A percentile compares a stretch with the other conserved stretches of the same genome.
These are phyloP conservation scores for Ceriops decandra DNA, from an alignment of 345 rosid genomes.

Conservation along the genomic window DNA sequence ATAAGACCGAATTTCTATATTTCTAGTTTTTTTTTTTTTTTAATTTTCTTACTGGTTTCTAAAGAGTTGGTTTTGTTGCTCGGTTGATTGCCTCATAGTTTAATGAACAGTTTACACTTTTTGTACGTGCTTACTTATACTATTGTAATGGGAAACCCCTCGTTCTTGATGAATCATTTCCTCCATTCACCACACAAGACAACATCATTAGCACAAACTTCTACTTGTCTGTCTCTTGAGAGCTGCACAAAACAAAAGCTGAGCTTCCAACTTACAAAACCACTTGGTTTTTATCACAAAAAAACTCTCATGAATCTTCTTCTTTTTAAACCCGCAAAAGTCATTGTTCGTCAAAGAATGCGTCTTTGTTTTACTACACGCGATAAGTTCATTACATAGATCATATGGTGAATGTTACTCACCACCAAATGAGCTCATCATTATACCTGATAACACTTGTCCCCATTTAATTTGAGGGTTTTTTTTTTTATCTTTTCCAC, in stretches of 20 bases:
- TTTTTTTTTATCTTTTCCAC: constrained; percentile 1
- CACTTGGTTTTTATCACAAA: constrained; percentile 20
- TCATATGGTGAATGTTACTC: constrained; percentile 30
- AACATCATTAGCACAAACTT: constrained; percentile 72
- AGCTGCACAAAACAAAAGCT: constrained; percentile 17
- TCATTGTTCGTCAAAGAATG: constrained; percentile 13
- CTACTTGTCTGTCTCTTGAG: constrained; percentile 51
- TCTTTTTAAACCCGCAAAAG: constrained; percentile 11
- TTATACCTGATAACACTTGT: constrained; percentile 41
- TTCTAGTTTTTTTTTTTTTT: not conserved
- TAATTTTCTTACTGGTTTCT: not conserved
- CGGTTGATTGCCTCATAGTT: constrained; percentile 11
- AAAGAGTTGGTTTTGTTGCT: constrained; percentile 32
- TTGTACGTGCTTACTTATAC: constrained; percentile 6
- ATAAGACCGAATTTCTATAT: no score
- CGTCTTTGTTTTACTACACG: constrained; percentile 22
- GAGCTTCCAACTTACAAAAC: not conserved
- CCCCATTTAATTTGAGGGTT: constrained; percentile 27
- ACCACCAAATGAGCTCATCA: constrained; percentile 49
- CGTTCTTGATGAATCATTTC: constrained; percentile 80
- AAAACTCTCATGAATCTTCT: constrained; percentile 23
- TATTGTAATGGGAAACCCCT: constrained; percentile 28
- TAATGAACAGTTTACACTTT: not conserved
- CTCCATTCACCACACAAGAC: constrained; percentile 83
- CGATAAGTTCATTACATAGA: constrained; percentile 16